These are phyloP conservation scores for Solanum chmielewskii DNA, from an alignment of 257 asterid species.

Conservation along the genomic window DNA sequence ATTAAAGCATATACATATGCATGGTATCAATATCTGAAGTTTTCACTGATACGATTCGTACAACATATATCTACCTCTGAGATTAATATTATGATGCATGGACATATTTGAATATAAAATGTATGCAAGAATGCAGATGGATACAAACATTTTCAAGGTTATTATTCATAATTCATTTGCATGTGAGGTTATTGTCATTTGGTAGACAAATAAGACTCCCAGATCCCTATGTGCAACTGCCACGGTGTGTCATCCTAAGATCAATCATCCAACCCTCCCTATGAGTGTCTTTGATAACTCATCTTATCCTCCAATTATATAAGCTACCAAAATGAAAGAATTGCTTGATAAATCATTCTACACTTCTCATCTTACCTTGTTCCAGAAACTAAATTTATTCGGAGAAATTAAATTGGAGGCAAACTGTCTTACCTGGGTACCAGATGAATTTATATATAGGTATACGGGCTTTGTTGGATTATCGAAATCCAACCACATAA, in stretches of 20 bases:
- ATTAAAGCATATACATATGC: background rate
- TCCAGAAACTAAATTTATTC: background rate
- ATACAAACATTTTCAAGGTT: background rate
- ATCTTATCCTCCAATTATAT: background rate
- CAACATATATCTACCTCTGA: background rate
- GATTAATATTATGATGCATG: background rate
- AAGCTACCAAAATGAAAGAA: background rate
- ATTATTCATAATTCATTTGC: background rate
- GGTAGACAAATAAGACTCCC: background rate
- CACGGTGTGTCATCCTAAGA: background rate
- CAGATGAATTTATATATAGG: constrained; percentile 80
- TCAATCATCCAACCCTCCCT: background rate
- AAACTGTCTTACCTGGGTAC: constrained; percentile 58
- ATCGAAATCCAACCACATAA: constrained; percentile 82
- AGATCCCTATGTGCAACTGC: background rate
- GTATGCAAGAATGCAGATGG: background rate
- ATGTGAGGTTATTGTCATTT: background rate
- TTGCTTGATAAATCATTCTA: background rate
- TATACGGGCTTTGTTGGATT: constrained; percentile 71
- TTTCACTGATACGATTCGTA: background rate
- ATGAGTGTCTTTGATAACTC: background rate
- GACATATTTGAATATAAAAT: background rate
- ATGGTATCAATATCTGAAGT: background rate
- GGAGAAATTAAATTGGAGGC: background rate
- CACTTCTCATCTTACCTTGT: background rate